phyloP scores from a whole-genome alignment of 495 filamentous ascomycete species.

The Oidiodendron maius region DNA sequence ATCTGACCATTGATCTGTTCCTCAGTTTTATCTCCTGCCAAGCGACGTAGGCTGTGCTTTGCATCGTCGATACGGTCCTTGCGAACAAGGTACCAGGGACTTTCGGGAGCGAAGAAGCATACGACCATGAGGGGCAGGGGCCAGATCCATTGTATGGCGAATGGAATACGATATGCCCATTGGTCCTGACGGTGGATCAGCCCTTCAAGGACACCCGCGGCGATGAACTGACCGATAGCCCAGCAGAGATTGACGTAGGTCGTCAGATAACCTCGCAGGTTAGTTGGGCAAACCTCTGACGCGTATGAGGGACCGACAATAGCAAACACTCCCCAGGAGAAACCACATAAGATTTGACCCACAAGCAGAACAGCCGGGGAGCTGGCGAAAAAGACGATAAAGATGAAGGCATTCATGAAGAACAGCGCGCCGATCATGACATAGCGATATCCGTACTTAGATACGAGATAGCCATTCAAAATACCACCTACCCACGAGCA shows the following conservation, averaged over 20 bases:
- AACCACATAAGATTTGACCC: constrained; percentile 63
- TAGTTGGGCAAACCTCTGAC: constrained; percentile 13
- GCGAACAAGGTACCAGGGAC: constrained; percentile 53
- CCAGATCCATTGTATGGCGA: constrained; percentile 9
- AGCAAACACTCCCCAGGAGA: constrained; percentile 65
- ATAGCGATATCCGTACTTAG: constrained; percentile 36
- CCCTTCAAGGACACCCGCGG: constrained; percentile 50
- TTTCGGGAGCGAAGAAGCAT: constrained; percentile 37
- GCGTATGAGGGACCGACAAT: constrained; percentile 50
- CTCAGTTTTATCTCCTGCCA: constrained; percentile 37
- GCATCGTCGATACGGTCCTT: constrained; percentile 45
- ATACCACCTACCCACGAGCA: constrained; percentile 5
- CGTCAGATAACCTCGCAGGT: constrained; percentile 15
- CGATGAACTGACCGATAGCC: constrained; percentile 53
- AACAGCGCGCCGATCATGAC: constrained; percentile 57
- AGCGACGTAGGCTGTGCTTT: constrained; percentile 33
- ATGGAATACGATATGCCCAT: constrained; percentile 49
- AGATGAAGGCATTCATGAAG: constrained; percentile 41
- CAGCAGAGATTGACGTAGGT: too few species aligned
- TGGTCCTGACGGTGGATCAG: constrained; percentile 28
- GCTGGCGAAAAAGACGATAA: constrained; percentile 55
- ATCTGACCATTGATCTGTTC: constrained; percentile 35
- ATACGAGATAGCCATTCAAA: constrained; percentile 39
- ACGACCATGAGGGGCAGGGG: constrained; percentile 37
- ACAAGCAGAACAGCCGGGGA: constrained; percentile 53